Evolutionary conservation across 2,329 filamentous ascomycete species (phyloP).

Genomic region (Aureobasidium namibiae): DNA sequence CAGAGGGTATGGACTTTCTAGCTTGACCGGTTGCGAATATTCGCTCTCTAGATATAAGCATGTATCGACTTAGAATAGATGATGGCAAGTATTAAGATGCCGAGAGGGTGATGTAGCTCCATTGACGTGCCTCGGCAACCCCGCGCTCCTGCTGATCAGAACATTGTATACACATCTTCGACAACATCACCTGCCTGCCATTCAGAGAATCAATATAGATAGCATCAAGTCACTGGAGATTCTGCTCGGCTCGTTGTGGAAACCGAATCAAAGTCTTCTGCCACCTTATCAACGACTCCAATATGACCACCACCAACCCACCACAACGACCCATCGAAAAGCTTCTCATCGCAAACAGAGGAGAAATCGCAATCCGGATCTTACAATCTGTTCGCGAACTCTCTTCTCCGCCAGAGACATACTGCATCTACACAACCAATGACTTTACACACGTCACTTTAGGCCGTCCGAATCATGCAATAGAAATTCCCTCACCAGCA

Average conservation of each 20-base stretch:
- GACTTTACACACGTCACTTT: not conserved
- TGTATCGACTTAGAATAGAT: not conserved
- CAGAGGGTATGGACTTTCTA: no score
- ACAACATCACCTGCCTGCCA: not conserved
- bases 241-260: not conserved
- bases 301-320: not conserved
- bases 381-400: slow-evolving; percentile 53
- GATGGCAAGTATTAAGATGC: no score
- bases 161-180: not conserved
- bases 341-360: slow-evolving; percentile 50
- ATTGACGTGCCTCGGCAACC: not conserved
- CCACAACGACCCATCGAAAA: slow-evolving; percentile 32
- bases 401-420: slow-evolving; percentile 24
- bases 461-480: not conserved
- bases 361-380: slow-evolving; percentile 57
- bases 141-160: not conserved
- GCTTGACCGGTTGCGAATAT: no score
- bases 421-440: not conserved
- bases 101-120: not conserved
- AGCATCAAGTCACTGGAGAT: not conserved
- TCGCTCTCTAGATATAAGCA: no score
- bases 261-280: no score
- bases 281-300: not conserved
- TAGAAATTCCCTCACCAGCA: not conserved
- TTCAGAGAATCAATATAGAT: not conserved